These are phyloP conservation scores for Collybia nuda DNA, from an alignment of 768 basidiomycete species.

Conservation along the genomic window DNA sequence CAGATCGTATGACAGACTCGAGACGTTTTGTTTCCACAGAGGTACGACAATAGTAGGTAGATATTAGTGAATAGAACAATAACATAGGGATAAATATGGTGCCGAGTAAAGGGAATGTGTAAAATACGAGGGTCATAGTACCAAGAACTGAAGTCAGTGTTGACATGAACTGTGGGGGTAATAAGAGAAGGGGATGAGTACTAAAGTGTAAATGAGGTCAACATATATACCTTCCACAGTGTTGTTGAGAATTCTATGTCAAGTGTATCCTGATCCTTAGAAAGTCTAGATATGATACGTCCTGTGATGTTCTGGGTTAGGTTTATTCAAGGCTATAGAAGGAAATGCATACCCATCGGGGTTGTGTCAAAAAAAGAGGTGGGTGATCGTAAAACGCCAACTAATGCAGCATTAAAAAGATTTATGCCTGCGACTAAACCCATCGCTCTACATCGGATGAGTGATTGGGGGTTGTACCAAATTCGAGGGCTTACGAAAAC, in stretches of 20 bases:
- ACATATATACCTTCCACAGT: conserved; percentile 38
- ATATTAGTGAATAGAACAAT: conserved; percentile 51
- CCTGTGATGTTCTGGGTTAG: conserved; percentile 29
- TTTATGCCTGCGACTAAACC: conserved; percentile 39
- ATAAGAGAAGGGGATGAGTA: not conserved
- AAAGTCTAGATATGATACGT: conserved; percentile 53
- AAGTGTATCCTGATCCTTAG: conserved; percentile 61
- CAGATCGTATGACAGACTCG: conserved; percentile 62
- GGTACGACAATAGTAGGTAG: conserved; percentile 55
- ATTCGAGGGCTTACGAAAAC: conserved; percentile 41
- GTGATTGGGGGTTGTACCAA: not conserved
- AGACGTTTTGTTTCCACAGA: conserved; percentile 67
- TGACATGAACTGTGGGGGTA: conserved; percentile 31
- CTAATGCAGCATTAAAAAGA: conserved; percentile 56
- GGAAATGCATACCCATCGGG: conserved; percentile 46
- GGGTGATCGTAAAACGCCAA: conserved; percentile 57
- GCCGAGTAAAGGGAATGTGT: conserved; percentile 66
- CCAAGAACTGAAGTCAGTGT: conserved; percentile 48
- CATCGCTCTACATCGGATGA: conserved; percentile 24
- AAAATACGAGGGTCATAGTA: conserved; percentile 60
- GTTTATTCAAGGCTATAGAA: not conserved
- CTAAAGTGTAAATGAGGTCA: not conserved
- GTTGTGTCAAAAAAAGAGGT: conserved; percentile 74
- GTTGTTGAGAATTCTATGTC: conserved; percentile 49
- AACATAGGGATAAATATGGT: conserved; percentile 57